phyloP scores from a whole-genome alignment of 2,329 filamentous ascomycete species.

The Ophidiomyces ophidiicola region DNA sequence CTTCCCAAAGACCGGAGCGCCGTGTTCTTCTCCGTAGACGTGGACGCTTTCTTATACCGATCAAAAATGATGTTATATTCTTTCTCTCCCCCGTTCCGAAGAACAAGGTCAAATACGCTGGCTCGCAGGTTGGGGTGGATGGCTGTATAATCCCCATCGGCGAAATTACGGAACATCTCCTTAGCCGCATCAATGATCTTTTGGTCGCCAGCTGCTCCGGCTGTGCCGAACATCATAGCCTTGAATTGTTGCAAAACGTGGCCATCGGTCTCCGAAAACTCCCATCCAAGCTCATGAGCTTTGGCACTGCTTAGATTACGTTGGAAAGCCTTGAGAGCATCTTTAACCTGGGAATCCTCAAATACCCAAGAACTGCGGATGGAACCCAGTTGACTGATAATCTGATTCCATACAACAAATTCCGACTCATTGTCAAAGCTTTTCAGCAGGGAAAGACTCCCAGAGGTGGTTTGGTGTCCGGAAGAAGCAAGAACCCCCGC shows the following conservation, averaged over 20 bases:
- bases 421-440: slow-evolving; percentile 70
- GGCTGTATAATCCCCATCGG: slow-evolving; percentile 62
- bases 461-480: slow-evolving; percentile 87
- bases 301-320: slow-evolving; percentile 63
- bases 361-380: slow-evolving; percentile 81
- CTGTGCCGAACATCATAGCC: slow-evolving; percentile 72
- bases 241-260: slow-evolving; percentile 94
- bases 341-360: slow-evolving; percentile 57
- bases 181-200: slow-evolving; percentile 66
- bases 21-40: slow-evolving; percentile 81
- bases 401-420: slow-evolving; percentile 92
- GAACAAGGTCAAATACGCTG: slow-evolving; percentile 71
- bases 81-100: slow-evolving; percentile 73
- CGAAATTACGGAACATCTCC: slow-evolving; percentile 82
- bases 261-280: slow-evolving; percentile 70
- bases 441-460: slow-evolving; percentile 71
- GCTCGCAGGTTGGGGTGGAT: slow-evolving; percentile 85
- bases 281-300: slow-evolving; percentile 79
- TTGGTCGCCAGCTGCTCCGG: slow-evolving; percentile 69
- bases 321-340: slow-evolving; percentile 74
- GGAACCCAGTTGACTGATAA: slow-evolving; percentile 63
- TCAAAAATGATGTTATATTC: slow-evolving; percentile 72
- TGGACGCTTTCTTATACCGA: slow-evolving; percentile 61
- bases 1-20: slow-evolving; percentile 74
- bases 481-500: slow-evolving; percentile 79